phyloP scores from a whole-genome alignment of 192 early-diverging fungal genomes.

The Podila epigama region DNA sequence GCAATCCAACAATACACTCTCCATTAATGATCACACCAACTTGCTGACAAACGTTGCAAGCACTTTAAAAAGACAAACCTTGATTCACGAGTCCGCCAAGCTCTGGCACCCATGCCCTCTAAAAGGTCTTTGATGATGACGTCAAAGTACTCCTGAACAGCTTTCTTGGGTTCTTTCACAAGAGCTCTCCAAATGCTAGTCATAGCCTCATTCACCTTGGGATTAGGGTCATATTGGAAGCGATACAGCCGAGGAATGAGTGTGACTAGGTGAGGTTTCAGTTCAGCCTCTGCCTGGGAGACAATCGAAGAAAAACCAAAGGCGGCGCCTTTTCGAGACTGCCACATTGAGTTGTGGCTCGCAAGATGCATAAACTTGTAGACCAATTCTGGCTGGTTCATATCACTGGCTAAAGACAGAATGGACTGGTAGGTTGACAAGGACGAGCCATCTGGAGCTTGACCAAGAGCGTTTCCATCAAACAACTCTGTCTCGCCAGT shows the following conservation, averaged over 20 bases:
- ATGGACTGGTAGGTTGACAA: constrained; percentile 82
- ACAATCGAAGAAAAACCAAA: constrained; percentile 88
- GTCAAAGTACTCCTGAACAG: constrained; percentile 78
- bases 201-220: constrained; percentile 87
- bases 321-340: constrained; percentile 85
- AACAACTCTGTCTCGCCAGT: constrained; percentile 79
- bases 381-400: constrained; percentile 93
- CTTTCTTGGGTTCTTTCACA: constrained; percentile 73
- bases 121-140: constrained; percentile 85
- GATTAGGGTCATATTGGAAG: constrained; percentile 92
- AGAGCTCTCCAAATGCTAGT: constrained; percentile 87
- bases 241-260: constrained; percentile 88
- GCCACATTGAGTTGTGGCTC: constrained; percentile 91
- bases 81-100: constrained; percentile 90
- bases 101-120: constrained; percentile 75
- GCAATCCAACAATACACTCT: too few relatives aligned
- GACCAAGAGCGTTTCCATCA: constrained; percentile 69
- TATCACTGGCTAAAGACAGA: constrained; percentile 87
- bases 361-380: constrained; percentile 96
- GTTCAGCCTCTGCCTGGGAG: constrained; percentile 76
- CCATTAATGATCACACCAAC: too few relatives aligned
- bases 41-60: too few relatives aligned
- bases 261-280: constrained; percentile 79
- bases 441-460: constrained; percentile 75
- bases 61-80: constrained; percentile 44